Base-by-base conservation (phyloP, 1,139 yeast species). In the Blastobotrys indianensis region DNA sequence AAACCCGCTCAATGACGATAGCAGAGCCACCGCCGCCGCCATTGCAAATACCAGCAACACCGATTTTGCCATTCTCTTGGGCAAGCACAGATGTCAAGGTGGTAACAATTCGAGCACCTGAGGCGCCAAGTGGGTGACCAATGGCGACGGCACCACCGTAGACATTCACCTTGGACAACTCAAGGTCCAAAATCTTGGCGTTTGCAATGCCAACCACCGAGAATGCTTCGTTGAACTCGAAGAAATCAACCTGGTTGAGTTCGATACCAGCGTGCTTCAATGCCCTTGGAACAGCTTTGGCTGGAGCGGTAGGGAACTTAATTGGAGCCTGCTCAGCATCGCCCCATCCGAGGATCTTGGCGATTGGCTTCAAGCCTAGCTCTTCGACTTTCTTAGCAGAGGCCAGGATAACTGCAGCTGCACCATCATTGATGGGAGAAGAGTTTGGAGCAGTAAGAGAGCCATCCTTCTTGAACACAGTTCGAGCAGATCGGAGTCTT, bases 1-100 rank as follows among this genome's bases (percentile, higher is more conserved):
- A 52, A 23, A 53, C 53, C 33, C 58, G 54, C 61, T 85, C 90
- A 56, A 86, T 74, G 52, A 86, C 84, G 56, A 86, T 69, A 32
- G 94, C 80, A 49, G 95, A 83, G 48, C 97, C 97, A 66, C 97
- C 97, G 66, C 98, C 98, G 62, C 98, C 98, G 74, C 98, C 97
- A 69, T 92, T 92, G 76, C 97, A 92, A 65, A 92, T 83, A 67
- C 86, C 96, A 60, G 96, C 96, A 56, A 80, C 87, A 66, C 98
- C 98, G 58, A 81, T 69, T 73, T 82, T 87, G 63, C 97, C 97
- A 43, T 59, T 58, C 61, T 71, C 74, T 71, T 88, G 96, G 37
- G 70, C 58, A 64, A 92, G 77, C 11, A 88, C 82, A 48, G 84
- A 77, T 52, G 81, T 66, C 67, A 92, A 76, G 40, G 97, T 92